Percentiles rank a stretch among this genome's conserved stretches.
Evolutionary conservation across 345 rosid genomes (phyloP).

Genomic region (Eucalyptus curtisii): DNA sequence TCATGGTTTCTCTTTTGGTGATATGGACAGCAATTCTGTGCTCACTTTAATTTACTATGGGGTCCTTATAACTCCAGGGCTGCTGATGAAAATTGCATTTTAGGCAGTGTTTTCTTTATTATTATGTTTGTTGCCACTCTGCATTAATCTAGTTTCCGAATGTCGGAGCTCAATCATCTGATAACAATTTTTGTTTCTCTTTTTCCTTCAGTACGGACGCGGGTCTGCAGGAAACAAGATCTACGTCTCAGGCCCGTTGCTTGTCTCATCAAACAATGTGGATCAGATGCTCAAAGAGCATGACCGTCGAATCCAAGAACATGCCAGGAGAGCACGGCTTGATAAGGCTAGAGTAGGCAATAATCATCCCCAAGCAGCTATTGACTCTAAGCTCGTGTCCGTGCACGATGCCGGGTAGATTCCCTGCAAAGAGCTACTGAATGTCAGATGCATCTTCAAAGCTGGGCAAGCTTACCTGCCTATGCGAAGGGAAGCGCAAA

Average conservation of each 20-base stretch:
- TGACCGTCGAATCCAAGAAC: conserved; percentile 65
- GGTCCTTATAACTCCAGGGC: neutral
- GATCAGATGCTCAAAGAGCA: conserved; percentile 94
- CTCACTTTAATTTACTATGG: neutral
- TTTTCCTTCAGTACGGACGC: conserved; percentile 27
- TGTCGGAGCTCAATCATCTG: neutral
- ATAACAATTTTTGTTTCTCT: neutral
- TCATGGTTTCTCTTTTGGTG: neutral
- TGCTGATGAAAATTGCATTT: neutral
- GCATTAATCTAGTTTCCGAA: neutral
- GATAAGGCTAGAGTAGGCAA: conserved; percentile 23
- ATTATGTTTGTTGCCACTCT: neutral
- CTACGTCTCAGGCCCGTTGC: conserved; percentile 75
- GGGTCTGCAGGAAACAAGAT: conserved; percentile 60
- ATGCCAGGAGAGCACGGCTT: conserved; percentile 30
- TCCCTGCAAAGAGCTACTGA: neutral
- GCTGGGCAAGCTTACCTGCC: neutral
- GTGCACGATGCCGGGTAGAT: neutral
- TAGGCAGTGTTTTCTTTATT: neutral
- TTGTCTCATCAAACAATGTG: conserved; percentile 59
- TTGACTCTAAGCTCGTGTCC: neutral
- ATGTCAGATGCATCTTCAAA: neutral
- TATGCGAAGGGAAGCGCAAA: neutral
- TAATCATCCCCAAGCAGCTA: neutral
- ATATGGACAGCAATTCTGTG: neutral